These are phyloP conservation scores for Pichia rugopelliculosa DNA, from an alignment of 805 yeast genomes.

Conservation along the genomic window DNA sequence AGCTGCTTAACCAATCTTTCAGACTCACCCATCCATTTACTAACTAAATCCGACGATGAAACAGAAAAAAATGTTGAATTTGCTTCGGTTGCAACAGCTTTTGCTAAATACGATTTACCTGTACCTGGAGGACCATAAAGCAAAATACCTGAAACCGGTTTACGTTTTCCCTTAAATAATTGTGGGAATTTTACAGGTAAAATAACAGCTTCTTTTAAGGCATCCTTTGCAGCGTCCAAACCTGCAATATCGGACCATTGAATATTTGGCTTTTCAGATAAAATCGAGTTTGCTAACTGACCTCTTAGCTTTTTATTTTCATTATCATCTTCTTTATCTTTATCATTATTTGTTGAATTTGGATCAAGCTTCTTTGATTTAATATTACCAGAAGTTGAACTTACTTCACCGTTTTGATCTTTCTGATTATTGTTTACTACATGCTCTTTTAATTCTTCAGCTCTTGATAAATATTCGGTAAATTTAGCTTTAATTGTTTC, in stretches of 20 bases:
- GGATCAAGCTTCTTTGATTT: constrained; percentile 41
- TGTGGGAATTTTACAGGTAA: constrained; percentile 96
- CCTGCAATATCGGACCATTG: constrained; percentile 97
- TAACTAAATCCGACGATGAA: constrained; percentile 90
- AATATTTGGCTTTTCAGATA: constrained; percentile 87
- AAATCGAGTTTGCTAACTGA: constrained; percentile 85
- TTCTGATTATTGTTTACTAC: constrained; percentile 53
- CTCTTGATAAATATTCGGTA: constrained; percentile 85
- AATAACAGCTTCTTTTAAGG: constrained; percentile 94
- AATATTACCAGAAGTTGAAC: constrained; percentile 51
- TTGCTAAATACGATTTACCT: constrained; percentile 93
- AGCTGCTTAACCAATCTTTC: constrained; percentile 93
- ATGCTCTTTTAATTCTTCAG: constrained; percentile 89
- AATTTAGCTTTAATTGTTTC: constrained; percentile 83
- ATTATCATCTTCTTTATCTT: constrained; percentile 50
- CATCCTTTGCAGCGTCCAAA: constrained; percentile 89
- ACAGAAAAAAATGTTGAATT: constrained; percentile 95
- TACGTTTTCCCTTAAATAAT: constrained; percentile 86
- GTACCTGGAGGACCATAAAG: constrained; percentile 95
- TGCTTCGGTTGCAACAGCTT: constrained; percentile 98
- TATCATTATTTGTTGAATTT: constrained; percentile 29
- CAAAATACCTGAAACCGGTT: constrained; percentile 85
- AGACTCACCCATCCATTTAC: constrained; percentile 99
- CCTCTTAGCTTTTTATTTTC: constrained; percentile 86
- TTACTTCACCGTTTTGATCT: constrained; percentile 42